A percentile compares a stretch with the other conserved stretches of the same genome.
phyloP scores from a whole-genome alignment of 805 yeast genomes.

The Phaffomyces thermotolerans region DNA sequence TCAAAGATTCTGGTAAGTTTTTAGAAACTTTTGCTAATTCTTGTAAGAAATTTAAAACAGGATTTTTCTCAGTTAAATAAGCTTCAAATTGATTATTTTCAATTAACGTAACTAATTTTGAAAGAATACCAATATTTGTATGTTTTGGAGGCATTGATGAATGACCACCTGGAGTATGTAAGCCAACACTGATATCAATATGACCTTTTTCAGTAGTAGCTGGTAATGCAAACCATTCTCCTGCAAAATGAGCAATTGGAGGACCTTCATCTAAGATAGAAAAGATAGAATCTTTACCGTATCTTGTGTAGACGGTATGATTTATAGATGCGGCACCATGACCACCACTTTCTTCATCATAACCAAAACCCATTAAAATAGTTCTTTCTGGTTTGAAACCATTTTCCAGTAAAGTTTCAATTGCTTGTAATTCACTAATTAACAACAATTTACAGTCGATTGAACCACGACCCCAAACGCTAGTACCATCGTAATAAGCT shows the following conservation, averaged over 20 bases:
- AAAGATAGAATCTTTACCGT: slow-evolving; percentile 54
- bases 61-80: slow-evolving; percentile 47
- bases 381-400: slow-evolving; percentile 58
- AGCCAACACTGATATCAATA: slow-evolving; percentile 32
- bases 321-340: slow-evolving; percentile 41
- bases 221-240: slow-evolving; percentile 36
- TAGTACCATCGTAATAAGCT: slow-evolving; percentile 56
- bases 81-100: slow-evolving; percentile 47
- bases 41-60: slow-evolving; percentile 47
- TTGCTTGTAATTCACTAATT: slow-evolving; percentile 57
- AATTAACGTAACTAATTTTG: slow-evolving; percentile 47
- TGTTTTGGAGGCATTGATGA: slow-evolving; percentile 78
- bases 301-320: slow-evolving; percentile 38
- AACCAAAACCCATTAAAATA: slow-evolving; percentile 60
- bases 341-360: slow-evolving; percentile 57
- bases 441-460: slow-evolving; percentile 68
- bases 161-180: slow-evolving; percentile 70
- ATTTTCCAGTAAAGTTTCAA: slow-evolving; percentile 44
- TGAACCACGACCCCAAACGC: slow-evolving; percentile 72
- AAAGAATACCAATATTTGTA: slow-evolving; percentile 67
- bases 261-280: slow-evolving; percentile 70
- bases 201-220: slow-evolving; percentile 43
- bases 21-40: slow-evolving; percentile 48
- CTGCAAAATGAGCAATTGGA: slow-evolving; percentile 28
- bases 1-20: slow-evolving; percentile 21